A percentile compares a stretch with the other conserved stretches of the same genome.
Evolutionary conservation across 192 early-diverging fungal genomes (phyloP).

Genomic region (Geranomyces variabilis): DNA sequence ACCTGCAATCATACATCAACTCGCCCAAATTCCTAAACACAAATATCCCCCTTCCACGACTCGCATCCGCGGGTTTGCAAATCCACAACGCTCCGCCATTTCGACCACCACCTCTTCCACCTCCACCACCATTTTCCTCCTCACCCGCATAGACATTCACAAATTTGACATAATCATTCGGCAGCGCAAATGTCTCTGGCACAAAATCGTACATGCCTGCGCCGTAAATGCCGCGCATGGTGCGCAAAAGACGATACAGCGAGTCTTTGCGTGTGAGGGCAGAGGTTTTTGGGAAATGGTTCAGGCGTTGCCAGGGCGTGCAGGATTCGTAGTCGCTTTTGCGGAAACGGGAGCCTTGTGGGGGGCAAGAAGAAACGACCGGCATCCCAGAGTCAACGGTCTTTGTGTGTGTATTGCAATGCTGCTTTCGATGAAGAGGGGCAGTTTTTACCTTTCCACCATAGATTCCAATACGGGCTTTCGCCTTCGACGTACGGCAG

Average conservation of each 20-base stretch:
- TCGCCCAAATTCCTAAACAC: slow-evolving; percentile 49
- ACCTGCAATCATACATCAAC: slow-evolving; percentile 54
- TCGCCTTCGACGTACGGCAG: slow-evolving; percentile 36
- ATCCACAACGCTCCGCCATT: slow-evolving; percentile 38
- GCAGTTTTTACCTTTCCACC: slow-evolving; percentile 45
- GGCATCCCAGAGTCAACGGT: no score
- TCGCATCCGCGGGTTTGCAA: slow-evolving; percentile 55
- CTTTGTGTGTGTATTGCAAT: no score
- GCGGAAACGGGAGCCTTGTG: slow-evolving; percentile 41
- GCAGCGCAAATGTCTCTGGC: slow-evolving; percentile 49
- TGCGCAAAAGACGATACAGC: slow-evolving; percentile 46
- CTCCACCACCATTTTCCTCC: slow-evolving; percentile 33
- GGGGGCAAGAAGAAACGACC: not conserved
- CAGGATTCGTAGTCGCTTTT: slow-evolving; percentile 42
- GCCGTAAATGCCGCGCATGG: slow-evolving; percentile 52
- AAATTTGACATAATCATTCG: slow-evolving; percentile 51
- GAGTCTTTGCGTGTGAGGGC: slow-evolving; percentile 47
- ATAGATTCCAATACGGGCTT: slow-evolving; percentile 47
- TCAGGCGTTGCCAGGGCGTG: slow-evolving; percentile 44
- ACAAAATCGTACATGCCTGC: slow-evolving; percentile 42
- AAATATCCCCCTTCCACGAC: slow-evolving; percentile 51
- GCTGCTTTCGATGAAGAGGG: no score
- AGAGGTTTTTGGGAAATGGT: slow-evolving; percentile 54
- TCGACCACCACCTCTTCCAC: slow-evolving; percentile 3
- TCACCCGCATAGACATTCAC: slow-evolving; percentile 44